Percentiles rank a stretch among this genome's conserved stretches.
phyloP scores from a whole-genome alignment of 805 yeast species.

The Allodekkera sacchari region DNA sequence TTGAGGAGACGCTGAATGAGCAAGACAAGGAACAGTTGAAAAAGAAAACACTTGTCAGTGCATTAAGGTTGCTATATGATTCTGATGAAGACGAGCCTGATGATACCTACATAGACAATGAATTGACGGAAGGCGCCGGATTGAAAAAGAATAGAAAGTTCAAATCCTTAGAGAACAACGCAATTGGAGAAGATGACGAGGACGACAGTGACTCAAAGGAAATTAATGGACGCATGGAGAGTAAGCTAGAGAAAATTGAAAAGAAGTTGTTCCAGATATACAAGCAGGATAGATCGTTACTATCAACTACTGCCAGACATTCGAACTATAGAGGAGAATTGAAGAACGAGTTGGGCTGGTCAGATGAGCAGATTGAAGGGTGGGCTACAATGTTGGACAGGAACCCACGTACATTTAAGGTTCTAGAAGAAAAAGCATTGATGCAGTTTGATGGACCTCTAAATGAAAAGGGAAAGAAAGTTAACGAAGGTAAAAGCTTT shows the following conservation, averaged over 20 bases:
- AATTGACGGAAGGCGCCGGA: conserved; percentile 24
- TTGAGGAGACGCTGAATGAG: conserved; percentile 9
- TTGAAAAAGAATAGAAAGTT: conserved; percentile 3
- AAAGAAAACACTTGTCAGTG: conserved; percentile 46
- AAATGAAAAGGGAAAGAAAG: conserved; percentile 14
- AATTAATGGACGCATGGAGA: too few species aligned
- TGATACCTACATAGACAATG: conserved; percentile 62
- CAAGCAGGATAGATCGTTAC: conserved; percentile 40
- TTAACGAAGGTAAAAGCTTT: conserved; percentile 9
- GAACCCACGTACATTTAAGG: conserved; percentile 52
- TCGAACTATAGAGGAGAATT: conserved; percentile 42
- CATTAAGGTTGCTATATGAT: conserved; percentile 56
- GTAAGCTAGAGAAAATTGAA: conserved; percentile 30
- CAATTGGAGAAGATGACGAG: conserved; percentile 21
- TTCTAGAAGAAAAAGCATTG: conserved; percentile 56
- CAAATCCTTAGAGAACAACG: conserved; percentile 26
- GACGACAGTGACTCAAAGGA: conserved; percentile 27
- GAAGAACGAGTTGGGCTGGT: conserved; percentile 52
- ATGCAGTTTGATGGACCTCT: conserved; percentile 32
- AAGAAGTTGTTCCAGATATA: conserved; percentile 46
- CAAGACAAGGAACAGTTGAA: conserved; percentile 35
- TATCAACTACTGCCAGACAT: conserved; percentile 39
- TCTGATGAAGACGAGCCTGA: conserved; percentile 83
- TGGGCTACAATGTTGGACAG: conserved; percentile 75
- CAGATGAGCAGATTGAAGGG: conserved; percentile 89